Evolutionary conservation across 129 eudicot genomes (phyloP), one percentile per base, ranked within the genome.

Genomic region (Dittrichia graveolens): DNA sequence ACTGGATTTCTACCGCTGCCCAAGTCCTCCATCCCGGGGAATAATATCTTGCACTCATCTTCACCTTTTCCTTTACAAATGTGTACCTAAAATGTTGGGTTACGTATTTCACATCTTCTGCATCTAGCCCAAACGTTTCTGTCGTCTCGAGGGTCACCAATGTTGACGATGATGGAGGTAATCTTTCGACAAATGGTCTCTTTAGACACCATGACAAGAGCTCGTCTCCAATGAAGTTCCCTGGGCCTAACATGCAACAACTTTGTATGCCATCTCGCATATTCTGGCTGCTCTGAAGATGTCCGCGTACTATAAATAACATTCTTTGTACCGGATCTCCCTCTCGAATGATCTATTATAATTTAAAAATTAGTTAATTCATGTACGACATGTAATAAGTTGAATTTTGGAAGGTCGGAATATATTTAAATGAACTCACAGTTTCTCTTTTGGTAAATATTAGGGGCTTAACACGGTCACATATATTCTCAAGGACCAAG

Each of bases 1-100:
- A 64, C 67, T 92, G 97, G 67, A 92, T 86, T 0, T 96, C 94
- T 2, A 92, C 96, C 0, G 94, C 87, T 0, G 91, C 97, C 97
- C 97, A 92, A 35, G 97, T 92, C 64, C 97, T 85, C 97, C 97
- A 92, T 1, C 96, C 96, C 0, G 96, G 94, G 1, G 97, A 92
- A 67, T 92, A 92, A 48, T 92, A 92, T 16, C 94, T 79, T 0
- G 96, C 96, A 18, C 96, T 92, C 80, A 90, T 83, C 82, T 83
- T 84, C 53, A 92, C 91, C 35, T 92, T 92, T 46, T 83, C 89
- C 15, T 83, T 92, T 46, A 89, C 94, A 67, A 92, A 92, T 0
- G 97, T 92, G 79, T 92, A 92, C 45, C 96, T 74, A 59, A 92
- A 92, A 79, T 92, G 97, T 61, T 85, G 97, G 0, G 97, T 92